Conservation (phyloP, 1,139 yeast species). For the Magnusiomyces paraingens region DNA sequence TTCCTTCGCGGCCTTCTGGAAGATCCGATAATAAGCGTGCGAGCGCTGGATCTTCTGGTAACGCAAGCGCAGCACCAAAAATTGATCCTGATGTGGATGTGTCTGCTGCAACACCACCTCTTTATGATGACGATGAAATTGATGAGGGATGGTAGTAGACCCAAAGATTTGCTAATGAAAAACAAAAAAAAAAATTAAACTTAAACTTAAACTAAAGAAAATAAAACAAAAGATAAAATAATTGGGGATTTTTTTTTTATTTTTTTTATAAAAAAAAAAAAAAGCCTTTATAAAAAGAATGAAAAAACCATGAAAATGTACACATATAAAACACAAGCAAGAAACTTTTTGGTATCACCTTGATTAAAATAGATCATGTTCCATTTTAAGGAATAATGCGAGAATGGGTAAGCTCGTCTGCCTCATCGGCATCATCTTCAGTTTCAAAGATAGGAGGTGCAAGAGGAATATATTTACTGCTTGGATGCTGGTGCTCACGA, state of each 20-base stretch:
- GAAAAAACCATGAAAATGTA: not conserved
- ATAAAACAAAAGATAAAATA: not conserved
- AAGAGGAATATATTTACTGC: not conserved
- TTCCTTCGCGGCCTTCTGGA: not conserved
- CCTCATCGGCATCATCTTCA: not conserved
- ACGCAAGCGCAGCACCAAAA: not conserved
- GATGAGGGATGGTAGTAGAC: too few species aligned
- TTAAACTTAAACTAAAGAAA: not conserved
- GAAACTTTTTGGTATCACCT: not conserved
- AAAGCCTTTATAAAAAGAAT: not conserved
- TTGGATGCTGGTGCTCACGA: slow-evolving; percentile 14
- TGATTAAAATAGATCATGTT: not conserved
- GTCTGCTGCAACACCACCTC: too few species aligned
- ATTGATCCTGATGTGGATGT: not conserved
- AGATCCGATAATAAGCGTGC: not conserved
- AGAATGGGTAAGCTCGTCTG: not conserved
- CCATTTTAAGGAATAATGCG: slow-evolving; percentile 1
- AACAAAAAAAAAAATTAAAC: not conserved
- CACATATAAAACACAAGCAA: not conserved
- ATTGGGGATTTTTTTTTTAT: not conserved
- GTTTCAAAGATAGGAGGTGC: not conserved
- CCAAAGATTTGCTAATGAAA: not conserved
- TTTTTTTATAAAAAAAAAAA: not conserved
- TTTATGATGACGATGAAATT: too few species aligned
- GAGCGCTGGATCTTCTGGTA: too few species aligned